Conservation (phyloP, 140 eudicot genomes). For the Senecio squalidus region DNA sequence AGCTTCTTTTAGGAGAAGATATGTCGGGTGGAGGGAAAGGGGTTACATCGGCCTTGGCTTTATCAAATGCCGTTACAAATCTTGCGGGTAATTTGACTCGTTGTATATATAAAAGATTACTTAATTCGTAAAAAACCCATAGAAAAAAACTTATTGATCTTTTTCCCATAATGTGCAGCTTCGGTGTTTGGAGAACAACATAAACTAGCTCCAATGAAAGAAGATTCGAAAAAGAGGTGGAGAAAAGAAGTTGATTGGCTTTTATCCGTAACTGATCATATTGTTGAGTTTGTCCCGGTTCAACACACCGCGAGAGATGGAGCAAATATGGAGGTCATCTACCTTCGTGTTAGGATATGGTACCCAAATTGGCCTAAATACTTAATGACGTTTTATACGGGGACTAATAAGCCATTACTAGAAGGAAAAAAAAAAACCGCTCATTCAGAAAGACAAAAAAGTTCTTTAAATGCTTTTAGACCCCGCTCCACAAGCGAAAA, state of each 20-base stretch:
- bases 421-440: background rate
- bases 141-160: background rate
- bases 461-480: no score
- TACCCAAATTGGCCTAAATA: constrained; percentile 9
- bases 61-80: constrained; percentile 88
- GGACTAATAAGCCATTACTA: background rate
- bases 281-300: constrained; percentile 73
- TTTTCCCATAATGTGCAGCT: constrained; percentile 40
- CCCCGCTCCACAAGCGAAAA: no score
- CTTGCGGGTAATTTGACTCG: constrained; percentile 57
- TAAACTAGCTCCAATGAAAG: constrained; percentile 73
- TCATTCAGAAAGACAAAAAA: no score
- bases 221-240: constrained; percentile 76
- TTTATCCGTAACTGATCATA: constrained; percentile 75
- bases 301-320: constrained; percentile 72
- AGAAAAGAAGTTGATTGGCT: constrained; percentile 85
- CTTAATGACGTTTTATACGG: background rate
- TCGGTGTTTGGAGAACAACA: constrained; percentile 84
- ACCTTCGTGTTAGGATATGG: constrained; percentile 13
- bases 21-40: constrained; percentile 98
- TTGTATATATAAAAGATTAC: background rate
- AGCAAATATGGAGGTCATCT: constrained; percentile 71
- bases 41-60: constrained; percentile 87
- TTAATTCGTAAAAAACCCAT: background rate
- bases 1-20: constrained; percentile 86